phyloP scores from a whole-genome alignment of 768 basidiomycete genomes.

The Clathrus columnatus region DNA sequence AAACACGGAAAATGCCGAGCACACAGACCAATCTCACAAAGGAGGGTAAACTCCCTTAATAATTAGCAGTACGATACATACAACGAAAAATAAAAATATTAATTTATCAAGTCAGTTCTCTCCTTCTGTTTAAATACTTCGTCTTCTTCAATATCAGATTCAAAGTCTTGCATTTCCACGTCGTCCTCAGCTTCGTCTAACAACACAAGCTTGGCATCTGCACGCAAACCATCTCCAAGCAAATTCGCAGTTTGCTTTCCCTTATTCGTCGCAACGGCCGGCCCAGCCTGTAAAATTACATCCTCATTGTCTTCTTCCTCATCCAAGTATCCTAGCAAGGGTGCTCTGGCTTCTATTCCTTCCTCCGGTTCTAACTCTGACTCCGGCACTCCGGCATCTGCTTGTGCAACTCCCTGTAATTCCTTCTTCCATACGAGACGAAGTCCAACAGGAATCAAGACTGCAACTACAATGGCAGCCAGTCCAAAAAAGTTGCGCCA shows the following conservation, averaged over 20 bases:
- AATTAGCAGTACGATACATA: neutral
- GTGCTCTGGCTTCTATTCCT: conserved; percentile 20
- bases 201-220: conserved; percentile 1
- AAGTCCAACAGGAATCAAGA: conserved; percentile 87
- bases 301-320: conserved; percentile 30
- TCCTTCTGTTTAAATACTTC: conserved; percentile 6
- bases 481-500: conserved; percentile 85
- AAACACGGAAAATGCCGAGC: conserved; percentile 6
- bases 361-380: conserved; percentile 28
- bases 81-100: neutral
- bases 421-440: conserved; percentile 74
- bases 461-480: conserved; percentile 78
- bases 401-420: conserved; percentile 29
- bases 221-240: conserved; percentile 3
- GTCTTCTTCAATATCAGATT: neutral
- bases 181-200: neutral
- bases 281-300: conserved; percentile 48
- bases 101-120: neutral
- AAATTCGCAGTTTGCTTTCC: conserved; percentile 19
- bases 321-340: conserved; percentile 2
- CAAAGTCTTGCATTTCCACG: neutral
- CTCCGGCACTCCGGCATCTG: conserved; percentile 21
- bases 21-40: neutral
- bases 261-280: conserved; percentile 36
- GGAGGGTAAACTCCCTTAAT: neutral